A percentile compares a stretch with the other conserved stretches of the same genome.
Conservation (phyloP, 352 stramenopile species). For the Stramenopiles sp. region DNA sequence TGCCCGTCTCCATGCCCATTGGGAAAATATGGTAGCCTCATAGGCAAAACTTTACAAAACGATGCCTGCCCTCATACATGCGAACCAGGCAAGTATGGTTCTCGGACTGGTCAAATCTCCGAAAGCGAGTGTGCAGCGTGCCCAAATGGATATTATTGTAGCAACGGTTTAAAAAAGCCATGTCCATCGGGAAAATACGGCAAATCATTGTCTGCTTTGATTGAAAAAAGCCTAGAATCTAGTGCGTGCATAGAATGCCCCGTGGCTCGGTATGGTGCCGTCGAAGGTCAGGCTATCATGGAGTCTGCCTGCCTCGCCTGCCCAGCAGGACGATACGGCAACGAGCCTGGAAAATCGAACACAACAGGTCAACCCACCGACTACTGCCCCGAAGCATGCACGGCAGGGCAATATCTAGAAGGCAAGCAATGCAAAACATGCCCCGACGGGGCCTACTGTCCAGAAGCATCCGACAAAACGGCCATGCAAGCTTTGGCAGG, state of each 20-base stretch:
- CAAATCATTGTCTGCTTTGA: background rate
- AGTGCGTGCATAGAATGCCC: background rate
- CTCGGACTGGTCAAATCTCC: background rate
- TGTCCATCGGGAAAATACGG: conserved; percentile 19
- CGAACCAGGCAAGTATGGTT: background rate
- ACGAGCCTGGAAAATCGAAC: background rate
- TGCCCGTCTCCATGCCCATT: background rate
- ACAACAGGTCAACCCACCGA: too few relatives aligned
- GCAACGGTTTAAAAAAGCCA: conserved; percentile 9
- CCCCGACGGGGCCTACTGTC: background rate
- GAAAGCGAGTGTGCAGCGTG: conserved; percentile 10
- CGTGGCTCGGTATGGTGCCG: background rate
- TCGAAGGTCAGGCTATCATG: background rate
- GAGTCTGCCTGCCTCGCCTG: background rate
- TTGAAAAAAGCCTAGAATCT: conserved; percentile 4
- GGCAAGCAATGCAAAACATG: background rate
- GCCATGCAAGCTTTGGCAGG: background rate
- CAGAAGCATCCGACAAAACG: background rate
- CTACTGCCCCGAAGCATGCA: background rate
- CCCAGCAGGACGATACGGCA: conserved; percentile 3
- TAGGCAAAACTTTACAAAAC: background rate
- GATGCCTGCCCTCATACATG: background rate
- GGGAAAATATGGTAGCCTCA: background rate
- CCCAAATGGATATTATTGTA: conserved; percentile 20
- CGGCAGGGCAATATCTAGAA: background rate